phyloP scores from a whole-genome alignment of 176 grass and related monocot genomes.

The Hyparrhenia diplandra region DNA sequence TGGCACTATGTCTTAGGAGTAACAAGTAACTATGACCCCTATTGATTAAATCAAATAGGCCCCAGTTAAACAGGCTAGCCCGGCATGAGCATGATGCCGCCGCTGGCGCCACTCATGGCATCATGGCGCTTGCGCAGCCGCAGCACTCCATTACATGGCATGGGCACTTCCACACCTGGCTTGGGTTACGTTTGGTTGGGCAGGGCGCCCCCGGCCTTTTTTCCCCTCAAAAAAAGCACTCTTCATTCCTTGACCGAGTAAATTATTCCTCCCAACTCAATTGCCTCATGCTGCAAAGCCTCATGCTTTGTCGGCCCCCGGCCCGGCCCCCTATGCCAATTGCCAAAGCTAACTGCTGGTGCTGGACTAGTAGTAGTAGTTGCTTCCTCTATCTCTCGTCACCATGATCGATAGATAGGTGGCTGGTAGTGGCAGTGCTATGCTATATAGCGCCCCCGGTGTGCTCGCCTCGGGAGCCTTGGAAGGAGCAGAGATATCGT shows the following conservation, averaged over 20 bases:
- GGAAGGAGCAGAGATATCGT: slow-evolving; percentile 40
- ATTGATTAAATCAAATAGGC: background rate
- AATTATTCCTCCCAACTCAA: slow-evolving; percentile 42
- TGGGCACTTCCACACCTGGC: background rate
- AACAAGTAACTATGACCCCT: too few relatives aligned
- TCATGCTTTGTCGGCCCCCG: slow-evolving; percentile 82
- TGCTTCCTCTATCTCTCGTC: background rate
- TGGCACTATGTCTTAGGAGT: too few relatives aligned
- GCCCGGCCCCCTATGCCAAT: background rate
- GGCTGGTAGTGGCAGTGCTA: background rate
- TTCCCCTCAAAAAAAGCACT: background rate
- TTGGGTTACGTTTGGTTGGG: slow-evolving; percentile 50
- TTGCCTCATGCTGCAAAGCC: slow-evolving; percentile 78
- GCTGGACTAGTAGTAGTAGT: background rate
- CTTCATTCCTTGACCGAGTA: slow-evolving; percentile 11
- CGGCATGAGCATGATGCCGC: background rate
- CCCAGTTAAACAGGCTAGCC: background rate
- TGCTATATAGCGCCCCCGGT: slow-evolving; percentile 25
- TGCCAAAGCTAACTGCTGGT: slow-evolving; percentile 6
- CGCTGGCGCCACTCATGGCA: slow-evolving; percentile 19
- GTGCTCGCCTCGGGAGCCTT: slow-evolving; percentile 9
- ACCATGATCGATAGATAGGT: background rate
- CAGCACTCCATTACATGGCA: slow-evolving; percentile 36
- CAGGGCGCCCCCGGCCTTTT: slow-evolving; percentile 24
- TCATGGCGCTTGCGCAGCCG: background rate